Base-by-base conservation (phyloP, 1,284 basidiomycete genomes). In the Blastosporella zonata region DNA sequence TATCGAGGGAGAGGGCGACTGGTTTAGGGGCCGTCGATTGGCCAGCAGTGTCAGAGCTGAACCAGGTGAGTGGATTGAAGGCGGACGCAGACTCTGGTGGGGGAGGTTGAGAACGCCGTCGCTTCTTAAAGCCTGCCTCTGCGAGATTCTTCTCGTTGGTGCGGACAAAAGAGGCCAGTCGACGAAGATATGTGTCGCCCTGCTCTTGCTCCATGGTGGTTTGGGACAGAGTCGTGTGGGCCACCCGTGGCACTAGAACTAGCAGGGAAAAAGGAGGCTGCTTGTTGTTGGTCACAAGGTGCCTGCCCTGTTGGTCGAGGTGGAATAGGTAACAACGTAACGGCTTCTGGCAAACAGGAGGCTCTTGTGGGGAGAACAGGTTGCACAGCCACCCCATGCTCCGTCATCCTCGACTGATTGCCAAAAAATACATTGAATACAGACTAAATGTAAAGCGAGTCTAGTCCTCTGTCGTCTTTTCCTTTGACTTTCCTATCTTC, bases 181-280 rank as follows among this genome's bases (percentile, higher is more conserved):
- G 75, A 52, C 81, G 79, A 39, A 92, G 66, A 63, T 87, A 91
- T 43, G 80, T 80, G 71, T 92, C 87, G 55, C 87, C 90, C 18
- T 73, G 62, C 63, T 87, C 78, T 43, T 71, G 71, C 51, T 86
- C 73, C 82, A 87, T 87, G 59, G 59, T 38, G 29, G 52, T 37
- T 46, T 18, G 36, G 29, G 25, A 34, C 23, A 12, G 23, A 46
- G 37, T 33, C 46, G 40, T 27, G 37, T 35, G 31, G 38, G 43
- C 35, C 29, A 50, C 23, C 34, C 52, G 49, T 52, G 40, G 57
- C n/a, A n/a, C n/a, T n/a, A n/a, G n/a, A n/a, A n/a, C n/a, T n/a
- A n/a, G n/a, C 52, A 57, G 43, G 46, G 28, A 23, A 34, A 52
- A 44, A 49, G 47, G 47, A 54, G 49, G 51, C 40, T 29, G 22